These are phyloP conservation scores for Dalbergia cultrata DNA, from an alignment of 306 rosid genomes.

Conservation along the genomic window DNA sequence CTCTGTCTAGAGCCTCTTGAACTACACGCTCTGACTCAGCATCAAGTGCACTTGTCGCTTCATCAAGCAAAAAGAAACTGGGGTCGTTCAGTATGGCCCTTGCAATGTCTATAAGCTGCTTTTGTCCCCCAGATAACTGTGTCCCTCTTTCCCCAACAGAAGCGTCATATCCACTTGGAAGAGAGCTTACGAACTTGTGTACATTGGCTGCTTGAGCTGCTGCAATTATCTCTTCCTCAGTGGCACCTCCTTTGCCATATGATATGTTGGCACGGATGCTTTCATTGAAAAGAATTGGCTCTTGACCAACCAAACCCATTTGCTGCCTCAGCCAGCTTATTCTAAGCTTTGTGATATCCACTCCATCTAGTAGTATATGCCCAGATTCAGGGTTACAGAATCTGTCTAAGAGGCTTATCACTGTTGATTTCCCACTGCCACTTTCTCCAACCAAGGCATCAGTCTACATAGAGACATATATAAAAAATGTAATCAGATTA, in stretches of 20 bases:
- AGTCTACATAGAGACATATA: slow-evolving; percentile 46
- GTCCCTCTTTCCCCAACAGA: slow-evolving; percentile 87
- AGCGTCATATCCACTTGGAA: slow-evolving; percentile 77
- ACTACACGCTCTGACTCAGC: slow-evolving; percentile 86
- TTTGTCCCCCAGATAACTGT: slow-evolving; percentile 91
- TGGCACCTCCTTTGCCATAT: slow-evolving; percentile 68
- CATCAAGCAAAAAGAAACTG: slow-evolving; percentile 81
- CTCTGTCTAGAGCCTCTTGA: slow-evolving; percentile 85
- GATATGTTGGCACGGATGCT: slow-evolving; percentile 81
- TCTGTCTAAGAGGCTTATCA: slow-evolving; percentile 78
- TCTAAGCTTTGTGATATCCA: slow-evolving; percentile 58
- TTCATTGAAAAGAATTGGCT: slow-evolving; percentile 87
- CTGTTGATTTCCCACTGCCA: slow-evolving; percentile 92
- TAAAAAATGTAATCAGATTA: neutral
- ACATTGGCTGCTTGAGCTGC: slow-evolving; percentile 86
- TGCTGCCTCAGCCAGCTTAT: slow-evolving; percentile 88
- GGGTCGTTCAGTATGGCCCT: slow-evolving; percentile 87
- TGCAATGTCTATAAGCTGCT: slow-evolving; percentile 89
- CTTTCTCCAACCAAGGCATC: slow-evolving; percentile 96
- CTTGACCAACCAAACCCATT: slow-evolving; percentile 94
- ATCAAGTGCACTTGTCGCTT: slow-evolving; percentile 95
- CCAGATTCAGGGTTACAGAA: slow-evolving; percentile 83
- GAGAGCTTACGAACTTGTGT: slow-evolving; percentile 68
- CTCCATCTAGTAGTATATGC: slow-evolving; percentile 65
- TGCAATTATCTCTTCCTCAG: slow-evolving; percentile 75